These are phyloP conservation scores for Carex kokanica DNA, from an alignment of 176 grass and related monocot species.

Conservation along the genomic window DNA sequence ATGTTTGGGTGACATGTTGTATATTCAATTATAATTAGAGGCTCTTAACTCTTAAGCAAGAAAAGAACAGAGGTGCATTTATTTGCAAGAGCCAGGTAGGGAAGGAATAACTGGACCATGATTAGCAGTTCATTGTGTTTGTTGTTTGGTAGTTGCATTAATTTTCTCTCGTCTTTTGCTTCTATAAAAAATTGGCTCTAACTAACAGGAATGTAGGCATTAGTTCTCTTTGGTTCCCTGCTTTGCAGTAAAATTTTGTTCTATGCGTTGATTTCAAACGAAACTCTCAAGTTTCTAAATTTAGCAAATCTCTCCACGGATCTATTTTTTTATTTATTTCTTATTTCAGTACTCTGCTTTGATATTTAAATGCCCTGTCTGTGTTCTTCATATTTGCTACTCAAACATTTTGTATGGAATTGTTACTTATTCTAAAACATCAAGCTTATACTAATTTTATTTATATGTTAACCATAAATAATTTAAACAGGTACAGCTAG, in stretches of 20 bases:
- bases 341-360: not conserved
- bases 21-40: not conserved
- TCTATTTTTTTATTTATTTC: not conserved
- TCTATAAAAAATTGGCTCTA: not conserved
- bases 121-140: constrained; percentile 29
- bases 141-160: constrained; percentile 24
- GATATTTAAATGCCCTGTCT: not conserved
- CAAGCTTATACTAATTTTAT: not conserved
- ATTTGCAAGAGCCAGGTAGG: not conserved
- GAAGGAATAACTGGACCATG: constrained; percentile 24
- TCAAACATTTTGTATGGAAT: not conserved
- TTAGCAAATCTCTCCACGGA: not conserved
- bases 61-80: not conserved
- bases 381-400: not conserved
- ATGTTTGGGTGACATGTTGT: not conserved
- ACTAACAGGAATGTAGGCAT: constrained; percentile 8
- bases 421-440: not conserved
- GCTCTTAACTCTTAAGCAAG: not conserved
- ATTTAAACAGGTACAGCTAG: not conserved
- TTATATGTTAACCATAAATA: not conserved
- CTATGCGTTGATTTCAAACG: not conserved
- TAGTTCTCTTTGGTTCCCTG: not conserved
- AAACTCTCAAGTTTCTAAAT: not conserved
- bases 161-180: constrained; percentile 12
- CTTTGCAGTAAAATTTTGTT: not conserved